phyloP scores from a whole-genome alignment of 1,284 basidiomycete genomes.

The Neotropicomus parvogracilis region DNA sequence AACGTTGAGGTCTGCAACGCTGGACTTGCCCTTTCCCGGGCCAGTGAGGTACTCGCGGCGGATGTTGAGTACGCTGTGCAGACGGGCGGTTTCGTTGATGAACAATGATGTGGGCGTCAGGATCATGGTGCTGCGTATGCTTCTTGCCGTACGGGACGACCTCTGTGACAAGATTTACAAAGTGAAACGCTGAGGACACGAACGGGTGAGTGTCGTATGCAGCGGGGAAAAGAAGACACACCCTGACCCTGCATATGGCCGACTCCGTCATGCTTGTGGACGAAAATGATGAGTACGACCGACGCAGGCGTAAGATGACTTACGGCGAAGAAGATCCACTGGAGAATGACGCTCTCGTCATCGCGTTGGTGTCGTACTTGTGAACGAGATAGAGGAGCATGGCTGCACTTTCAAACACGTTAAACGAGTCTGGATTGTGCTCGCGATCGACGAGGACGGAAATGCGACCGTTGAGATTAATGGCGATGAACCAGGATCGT shows the following conservation, averaged over 20 bases:
- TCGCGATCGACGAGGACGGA: conserved; percentile 49
- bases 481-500: conserved; percentile 47
- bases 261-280: conserved; percentile 36
- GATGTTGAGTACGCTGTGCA: conserved; percentile 52
- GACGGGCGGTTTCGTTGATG: conserved; percentile 48
- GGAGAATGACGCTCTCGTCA: conserved; percentile 52
- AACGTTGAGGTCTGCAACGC: conserved; percentile 42
- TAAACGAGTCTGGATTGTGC: conserved; percentile 39
- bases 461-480: conserved; percentile 64
- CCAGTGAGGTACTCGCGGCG: conserved; percentile 52
- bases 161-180: conserved; percentile 37
- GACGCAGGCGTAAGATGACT: conserved; percentile 8
- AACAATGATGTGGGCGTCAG: conserved; percentile 28
- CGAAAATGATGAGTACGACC: background rate
- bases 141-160: conserved; percentile 40
- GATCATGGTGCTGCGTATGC: conserved; percentile 17
- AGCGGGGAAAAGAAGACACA: background rate
- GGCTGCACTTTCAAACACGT: conserved; percentile 57
- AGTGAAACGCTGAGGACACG: conserved; percentile 33
- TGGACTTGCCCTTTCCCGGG: conserved; percentile 44
- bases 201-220: background rate
- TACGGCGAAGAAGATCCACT: conserved; percentile 67
- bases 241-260: conserved; percentile 49
- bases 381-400: conserved; percentile 58
- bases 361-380: conserved; percentile 49